Conservation (phyloP, 306 rosid genomes). For the Astragalus glycyphyllos region DNA sequence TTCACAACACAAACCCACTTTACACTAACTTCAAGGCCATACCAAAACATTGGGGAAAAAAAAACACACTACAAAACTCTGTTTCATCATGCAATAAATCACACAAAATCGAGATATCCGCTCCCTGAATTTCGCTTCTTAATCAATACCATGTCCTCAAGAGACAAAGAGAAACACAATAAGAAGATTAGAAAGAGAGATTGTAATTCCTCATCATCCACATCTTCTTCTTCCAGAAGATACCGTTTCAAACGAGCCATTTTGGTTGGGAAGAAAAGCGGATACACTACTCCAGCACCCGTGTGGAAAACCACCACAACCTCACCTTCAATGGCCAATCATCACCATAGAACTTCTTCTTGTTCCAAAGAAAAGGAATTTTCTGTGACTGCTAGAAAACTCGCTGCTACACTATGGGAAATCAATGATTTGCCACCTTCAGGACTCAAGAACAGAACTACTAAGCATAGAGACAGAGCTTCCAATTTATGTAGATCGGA, state of each 20-base stretch:
- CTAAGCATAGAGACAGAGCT: constrained; percentile 42
- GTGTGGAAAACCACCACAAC: constrained; percentile 60
- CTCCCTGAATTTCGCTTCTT: constrained; percentile 6
- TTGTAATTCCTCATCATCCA: constrained; percentile 44
- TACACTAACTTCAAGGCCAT: constrained; percentile 64
- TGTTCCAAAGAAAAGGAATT: constrained; percentile 50
- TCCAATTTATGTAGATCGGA: constrained; percentile 47
- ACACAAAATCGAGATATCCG: constrained; percentile 19
- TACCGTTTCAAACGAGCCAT: constrained; percentile 54
- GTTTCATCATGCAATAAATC: constrained; percentile 34
- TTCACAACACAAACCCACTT: constrained; percentile 55
- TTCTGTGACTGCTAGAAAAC: constrained; percentile 74
- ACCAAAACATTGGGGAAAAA: constrained; percentile 43
- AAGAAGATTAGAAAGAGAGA: constrained; percentile 60
- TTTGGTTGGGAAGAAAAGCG: constrained; percentile 52
- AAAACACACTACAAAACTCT: no score
- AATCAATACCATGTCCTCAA: constrained; percentile 56
- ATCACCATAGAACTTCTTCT: constrained; percentile 38
- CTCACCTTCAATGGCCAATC: constrained; percentile 27
- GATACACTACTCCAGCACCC: constrained; percentile 72
- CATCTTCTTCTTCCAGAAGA: constrained; percentile 26
- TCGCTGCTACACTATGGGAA: constrained; percentile 86
- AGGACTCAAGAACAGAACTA: constrained; percentile 48
- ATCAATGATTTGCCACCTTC: constrained; percentile 58
- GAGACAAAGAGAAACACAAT: constrained; percentile 17